These are phyloP conservation scores for Pseudopyrenochaeta lycopersici DNA, from an alignment of 2,329 filamentous ascomycete species.

Conservation along the genomic window DNA sequence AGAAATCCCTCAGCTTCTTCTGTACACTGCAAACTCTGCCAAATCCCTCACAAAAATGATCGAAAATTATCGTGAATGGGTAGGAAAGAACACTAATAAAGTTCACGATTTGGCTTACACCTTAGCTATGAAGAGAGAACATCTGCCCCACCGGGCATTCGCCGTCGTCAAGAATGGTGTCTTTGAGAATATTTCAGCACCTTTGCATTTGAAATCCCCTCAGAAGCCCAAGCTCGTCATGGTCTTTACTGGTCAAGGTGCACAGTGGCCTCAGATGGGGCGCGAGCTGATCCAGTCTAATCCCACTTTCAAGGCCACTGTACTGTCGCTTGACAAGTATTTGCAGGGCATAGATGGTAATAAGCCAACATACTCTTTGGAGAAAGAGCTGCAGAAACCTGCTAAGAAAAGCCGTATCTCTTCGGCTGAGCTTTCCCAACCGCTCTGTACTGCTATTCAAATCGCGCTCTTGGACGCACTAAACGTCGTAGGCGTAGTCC, in stretches of 20 bases:
- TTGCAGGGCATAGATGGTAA: not conserved
- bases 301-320: constrained; percentile 4
- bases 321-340: constrained; percentile 10
- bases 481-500: constrained; percentile 18
- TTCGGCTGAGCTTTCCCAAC: constrained; percentile 28
- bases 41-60: not conserved
- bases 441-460: constrained; percentile 33
- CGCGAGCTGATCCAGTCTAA: constrained; percentile 36
- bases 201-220: not conserved
- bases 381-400: constrained; percentile 16
- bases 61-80: not conserved
- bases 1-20: not conserved
- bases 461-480: constrained; percentile 20
- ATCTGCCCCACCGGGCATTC: constrained; percentile 6
- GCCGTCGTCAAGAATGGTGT: not conserved
- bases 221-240: not conserved
- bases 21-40: not conserved
- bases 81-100: too few relatives aligned
- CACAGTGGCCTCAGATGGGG: constrained; percentile 54
- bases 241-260: constrained; percentile 55
- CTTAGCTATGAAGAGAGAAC: constrained; percentile 9
- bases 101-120: constrained; percentile 10
- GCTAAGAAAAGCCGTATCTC: constrained; percentile 13
- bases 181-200: not conserved
- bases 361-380: constrained; percentile 14